Evolutionary conservation across 2,329 filamentous ascomycete genomes (phyloP), one percentile per base, ranked within the genome.

Genomic region (Penicillium sp.): DNA sequence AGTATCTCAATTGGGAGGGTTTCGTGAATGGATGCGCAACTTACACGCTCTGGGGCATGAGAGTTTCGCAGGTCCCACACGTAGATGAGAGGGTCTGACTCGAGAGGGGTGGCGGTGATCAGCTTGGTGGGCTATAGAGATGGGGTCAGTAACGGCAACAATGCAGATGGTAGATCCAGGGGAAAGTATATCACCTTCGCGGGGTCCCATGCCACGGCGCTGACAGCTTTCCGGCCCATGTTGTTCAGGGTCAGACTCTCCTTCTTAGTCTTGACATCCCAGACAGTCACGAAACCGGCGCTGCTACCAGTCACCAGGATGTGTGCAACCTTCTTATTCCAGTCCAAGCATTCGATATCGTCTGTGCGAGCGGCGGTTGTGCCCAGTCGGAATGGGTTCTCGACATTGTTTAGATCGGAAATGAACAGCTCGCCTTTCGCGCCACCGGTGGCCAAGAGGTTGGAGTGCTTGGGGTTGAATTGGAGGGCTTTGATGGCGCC

Each of bases 251-350:
- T 97, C 79, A 99, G 82, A 59, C 93, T 97, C 70, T 97, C 93
- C 81, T 97, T 97, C 86, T 97, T 98, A 13, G 92, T 93, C 83
- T 97, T 97, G 67, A 98, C 85, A 80, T 99, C 95, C 95, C 95
- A 99, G 19, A 99, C 94, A 2, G 95, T 98, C 38, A 98, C 93
- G 73, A 98, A 96, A 4, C 95, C 95, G 54, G 93, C 93, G 65
- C 88, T 91, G 75, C 93, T 94, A 68, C 95, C 95, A 10, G 94
- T 98, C 19, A 94, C 95, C 69, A 99, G 82, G 76, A 99, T 99
- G 76, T 99, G 94, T 15, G 94, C 88, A 45, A 98, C 94, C 81
- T 96, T 98, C 75, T 93, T 93, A 80, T 99, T 99, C 96, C 96
- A 99, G 70, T 97, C 94, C 63, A 99, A 84, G 68, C 93, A 96